These are phyloP conservation scores for Ophiostoma tasmaniense DNA, from an alignment of 2,329 filamentous ascomycete genomes.

Conservation along the genomic window DNA sequence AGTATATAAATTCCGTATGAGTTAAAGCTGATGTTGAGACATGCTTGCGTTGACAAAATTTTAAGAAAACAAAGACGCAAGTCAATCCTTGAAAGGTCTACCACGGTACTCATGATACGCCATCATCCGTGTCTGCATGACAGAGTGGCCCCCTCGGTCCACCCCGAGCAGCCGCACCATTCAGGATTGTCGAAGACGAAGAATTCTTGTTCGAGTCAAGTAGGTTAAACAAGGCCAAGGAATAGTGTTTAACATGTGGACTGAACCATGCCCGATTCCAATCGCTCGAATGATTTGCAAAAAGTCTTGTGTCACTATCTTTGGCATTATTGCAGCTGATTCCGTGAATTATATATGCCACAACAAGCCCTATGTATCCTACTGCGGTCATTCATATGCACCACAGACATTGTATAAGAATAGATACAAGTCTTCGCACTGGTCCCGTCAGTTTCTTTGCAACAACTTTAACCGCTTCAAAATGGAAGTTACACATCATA, in stretches of 20 bases:
- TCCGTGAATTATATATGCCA: not conserved
- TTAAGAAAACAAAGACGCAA: not conserved
- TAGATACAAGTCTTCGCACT: no score
- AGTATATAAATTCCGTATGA: not conserved
- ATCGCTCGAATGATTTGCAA: not conserved
- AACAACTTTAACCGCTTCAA: not conserved
- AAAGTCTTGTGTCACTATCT: not conserved
- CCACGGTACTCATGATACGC: no score
- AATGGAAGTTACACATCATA: not conserved
- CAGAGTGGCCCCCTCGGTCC: not conserved
- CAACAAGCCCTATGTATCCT: not conserved
- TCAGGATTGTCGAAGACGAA: not conserved
- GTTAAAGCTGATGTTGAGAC: not conserved
- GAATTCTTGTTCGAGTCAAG: not conserved
- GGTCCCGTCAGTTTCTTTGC: no score
- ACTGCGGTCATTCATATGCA: no score
- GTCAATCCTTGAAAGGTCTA: not conserved
- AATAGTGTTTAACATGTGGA: not conserved
- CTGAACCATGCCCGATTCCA: not conserved
- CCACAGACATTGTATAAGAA: not conserved
- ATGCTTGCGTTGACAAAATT: not conserved
- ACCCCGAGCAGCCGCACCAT: not conserved
- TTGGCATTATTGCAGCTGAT: not conserved
- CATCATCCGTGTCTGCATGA: no score
- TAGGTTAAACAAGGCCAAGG: not conserved